A percentile compares a stretch with the other conserved stretches of the same genome.
phyloP scores from a whole-genome alignment of 192 early-diverging fungal genomes.

The Thoreauomyces humboldtii region DNA sequence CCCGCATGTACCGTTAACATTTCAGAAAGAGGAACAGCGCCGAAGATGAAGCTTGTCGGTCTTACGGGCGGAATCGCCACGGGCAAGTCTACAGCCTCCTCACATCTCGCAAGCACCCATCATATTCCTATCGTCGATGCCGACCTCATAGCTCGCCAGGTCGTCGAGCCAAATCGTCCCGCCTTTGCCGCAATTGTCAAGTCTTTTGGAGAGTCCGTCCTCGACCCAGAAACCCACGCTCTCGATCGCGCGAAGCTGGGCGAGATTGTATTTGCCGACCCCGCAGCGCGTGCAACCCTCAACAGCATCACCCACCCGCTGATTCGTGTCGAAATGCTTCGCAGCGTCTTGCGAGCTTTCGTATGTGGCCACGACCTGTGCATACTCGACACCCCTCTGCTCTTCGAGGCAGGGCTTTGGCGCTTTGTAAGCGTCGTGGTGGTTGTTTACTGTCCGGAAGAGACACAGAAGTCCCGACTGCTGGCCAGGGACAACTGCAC shows the following conservation, averaged over 20 bases:
- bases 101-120: constrained; percentile 42
- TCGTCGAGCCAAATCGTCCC: constrained; percentile 74
- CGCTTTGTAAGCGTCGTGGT: constrained; percentile 66
- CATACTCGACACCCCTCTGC: constrained; percentile 89
- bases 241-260: constrained; percentile 79
- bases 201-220: constrained; percentile 70
- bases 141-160: constrained; percentile 82
- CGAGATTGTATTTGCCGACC: constrained; percentile 74
- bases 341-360: constrained; percentile 65
- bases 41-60: constrained; percentile 93
- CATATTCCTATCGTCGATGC: constrained; percentile 83
- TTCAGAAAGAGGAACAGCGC: too few species aligned
- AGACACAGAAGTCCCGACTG: constrained; percentile 73
- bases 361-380: constrained; percentile 65
- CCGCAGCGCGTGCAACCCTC: constrained; percentile 64
- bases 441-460: constrained; percentile 76
- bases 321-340: constrained; percentile 79
- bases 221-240: constrained; percentile 48
- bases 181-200: constrained; percentile 71
- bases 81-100: constrained; percentile 86
- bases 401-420: constrained; percentile 82
- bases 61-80: constrained; percentile 93
- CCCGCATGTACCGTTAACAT: too few species aligned
- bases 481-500: constrained; percentile 68
- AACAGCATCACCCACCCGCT: constrained; percentile 87